Percentiles rank a stretch among this genome's conserved stretches.
phyloP scores from a whole-genome alignment of 2,329 filamentous ascomycete genomes.

The Herpomyces periplanetae region DNA sequence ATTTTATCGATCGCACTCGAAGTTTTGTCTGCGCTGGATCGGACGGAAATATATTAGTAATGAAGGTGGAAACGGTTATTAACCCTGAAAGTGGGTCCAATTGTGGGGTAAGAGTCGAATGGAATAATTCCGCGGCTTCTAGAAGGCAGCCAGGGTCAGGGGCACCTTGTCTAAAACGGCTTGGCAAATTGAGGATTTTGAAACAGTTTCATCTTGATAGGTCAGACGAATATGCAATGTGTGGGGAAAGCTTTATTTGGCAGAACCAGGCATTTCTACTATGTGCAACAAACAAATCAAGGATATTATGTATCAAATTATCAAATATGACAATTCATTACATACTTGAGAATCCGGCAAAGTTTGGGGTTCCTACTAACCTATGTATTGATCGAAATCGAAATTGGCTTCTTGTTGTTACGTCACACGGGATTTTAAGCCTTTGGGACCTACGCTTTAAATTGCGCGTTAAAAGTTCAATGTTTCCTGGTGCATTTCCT shows the following conservation, averaged over 20 bases:
- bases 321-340: constrained; percentile 51
- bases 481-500: constrained; percentile 34
- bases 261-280: constrained; percentile 47
- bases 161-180: constrained; percentile 20
- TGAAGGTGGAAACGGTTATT: too few relatives aligned
- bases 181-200: constrained; percentile 33
- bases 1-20: constrained; percentile 74
- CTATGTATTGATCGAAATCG: constrained; percentile 43
- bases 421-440: constrained; percentile 62
- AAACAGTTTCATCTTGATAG: constrained; percentile 35
- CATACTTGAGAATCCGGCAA: constrained; percentile 43
- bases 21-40: constrained; percentile 65
- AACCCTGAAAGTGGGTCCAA: too few relatives aligned
- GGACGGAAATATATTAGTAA: constrained; percentile 60
- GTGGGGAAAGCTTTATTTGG: constrained; percentile 62
- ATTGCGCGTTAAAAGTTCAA: constrained; percentile 54
- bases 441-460: constrained; percentile 92
- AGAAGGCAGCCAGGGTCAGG: constrained; percentile 12
- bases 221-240: constrained; percentile 33
- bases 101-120: too few relatives aligned
- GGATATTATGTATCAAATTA: constrained; percentile 47
- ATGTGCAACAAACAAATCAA: constrained; percentile 48
- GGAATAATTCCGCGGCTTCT: too few relatives aligned
- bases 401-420: constrained; percentile 68
- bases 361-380: constrained; percentile 62